Base-by-base conservation (phyloP, 306 rosid genomes). In the Medicago arabica region DNA sequence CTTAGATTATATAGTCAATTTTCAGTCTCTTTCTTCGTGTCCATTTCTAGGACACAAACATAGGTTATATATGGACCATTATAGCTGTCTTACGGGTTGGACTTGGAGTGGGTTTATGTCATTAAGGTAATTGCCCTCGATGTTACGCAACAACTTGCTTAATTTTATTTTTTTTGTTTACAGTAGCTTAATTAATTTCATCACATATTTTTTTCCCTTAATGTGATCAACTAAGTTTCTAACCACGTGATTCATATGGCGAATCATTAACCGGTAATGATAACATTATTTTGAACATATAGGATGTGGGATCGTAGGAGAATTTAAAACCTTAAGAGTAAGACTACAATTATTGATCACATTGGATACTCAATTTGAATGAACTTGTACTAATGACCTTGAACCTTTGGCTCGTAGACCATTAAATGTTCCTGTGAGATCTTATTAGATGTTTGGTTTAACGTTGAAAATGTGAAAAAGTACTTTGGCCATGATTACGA, bases 111-210 rank as follows among this genome's bases (percentile, higher is more conserved):
- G 78, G 74, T 51, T 75, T 74, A 69, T 80, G 50, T 76, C 50
- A 55, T 44, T 68, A 9, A 11, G 60, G 72, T 68, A 62, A 75
- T 81, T 90, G 85, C 91, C 91, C 85, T 86, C 83, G 11, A 16
- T 66, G 51, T 68, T 73, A 85, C 77, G 92, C 91, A 90, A 89
- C 77, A 44, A 18, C 57, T 61, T 63, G 31, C 31, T 28, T 28
- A 28, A 28, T 28, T 28, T 28, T 28, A 1, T 28, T 3, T 4
- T 28, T 28, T 28, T 28, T 28, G 31, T 74, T 43, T 57, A 23
- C 47, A 41, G 57, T 16, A 51, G 7, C 57, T 50, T 50, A 12
- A 11, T 23, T 23, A 23, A n/a, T 46, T 63, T 69, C n/a, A 21
- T n/a, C 34, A 31, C 40, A 54, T 18, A 13, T 38, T 43, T 63